These are phyloP conservation scores for Candida wancherniae DNA, from an alignment of 805 yeast genomes.

Conservation along the genomic window DNA sequence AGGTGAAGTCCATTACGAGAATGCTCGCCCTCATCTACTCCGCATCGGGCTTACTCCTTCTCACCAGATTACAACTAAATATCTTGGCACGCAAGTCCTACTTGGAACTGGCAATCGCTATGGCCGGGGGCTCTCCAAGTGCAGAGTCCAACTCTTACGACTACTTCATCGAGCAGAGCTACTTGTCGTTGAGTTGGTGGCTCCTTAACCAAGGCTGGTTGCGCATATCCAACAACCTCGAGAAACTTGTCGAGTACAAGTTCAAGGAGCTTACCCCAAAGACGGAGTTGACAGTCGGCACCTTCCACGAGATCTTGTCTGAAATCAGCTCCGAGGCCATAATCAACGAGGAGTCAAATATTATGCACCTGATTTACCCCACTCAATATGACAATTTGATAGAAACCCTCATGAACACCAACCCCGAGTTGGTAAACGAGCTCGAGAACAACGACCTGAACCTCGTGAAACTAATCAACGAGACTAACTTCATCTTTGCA, in stretches of 20 bases:
- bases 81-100: conserved; percentile 84
- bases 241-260: conserved; percentile 51
- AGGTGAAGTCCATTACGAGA: conserved; percentile 68
- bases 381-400: conserved; percentile 32
- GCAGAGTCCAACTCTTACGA: conserved; percentile 27
- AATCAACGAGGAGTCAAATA: conserved; percentile 10
- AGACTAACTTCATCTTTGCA: conserved; percentile 40
- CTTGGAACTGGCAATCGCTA: conserved; percentile 66
- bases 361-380: conserved; percentile 33
- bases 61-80: conserved; percentile 82
- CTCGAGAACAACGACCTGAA: conserved; percentile 34
- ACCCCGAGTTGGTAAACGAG: conserved; percentile 36
- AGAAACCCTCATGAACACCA: conserved; percentile 47
- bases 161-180: conserved; percentile 71
- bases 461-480: conserved; percentile 39
- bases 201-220: conserved; percentile 81
- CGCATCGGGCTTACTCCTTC: conserved; percentile 62
- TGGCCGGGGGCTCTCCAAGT: conserved; percentile 48
- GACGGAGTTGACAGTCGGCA: conserved; percentile 59
- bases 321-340: conserved; percentile 22
- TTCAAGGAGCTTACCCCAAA: conserved; percentile 68
- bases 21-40: conserved; percentile 67
- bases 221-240: conserved; percentile 48
- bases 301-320: conserved; percentile 43
- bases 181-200: conserved; percentile 91